Evolutionary conservation across 768 basidiomycete species (phyloP).

Genomic region (Mrakia blollopis): DNA sequence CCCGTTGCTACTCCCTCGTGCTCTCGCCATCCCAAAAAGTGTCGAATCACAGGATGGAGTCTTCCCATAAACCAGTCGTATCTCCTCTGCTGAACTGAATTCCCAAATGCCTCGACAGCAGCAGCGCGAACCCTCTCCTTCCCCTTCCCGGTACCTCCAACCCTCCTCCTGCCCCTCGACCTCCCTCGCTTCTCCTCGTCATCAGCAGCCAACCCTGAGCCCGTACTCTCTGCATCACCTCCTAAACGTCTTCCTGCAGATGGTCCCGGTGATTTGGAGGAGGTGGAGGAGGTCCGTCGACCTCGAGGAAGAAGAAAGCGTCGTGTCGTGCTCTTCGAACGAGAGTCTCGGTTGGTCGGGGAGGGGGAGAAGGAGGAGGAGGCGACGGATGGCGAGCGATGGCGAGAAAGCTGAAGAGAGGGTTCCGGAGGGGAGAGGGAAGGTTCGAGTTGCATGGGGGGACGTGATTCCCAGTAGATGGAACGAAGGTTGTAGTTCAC

Average conservation of each 20-base stretch:
- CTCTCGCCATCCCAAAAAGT: slow-evolving; percentile 7
- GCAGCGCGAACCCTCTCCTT: background rate
- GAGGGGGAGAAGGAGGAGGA: background rate
- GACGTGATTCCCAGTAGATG: no score
- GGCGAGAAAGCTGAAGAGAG: background rate
- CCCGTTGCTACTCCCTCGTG: background rate
- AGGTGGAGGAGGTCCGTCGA: background rate
- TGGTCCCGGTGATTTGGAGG: background rate
- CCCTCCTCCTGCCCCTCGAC: background rate
- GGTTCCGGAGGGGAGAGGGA: no score
- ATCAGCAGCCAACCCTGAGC: background rate
- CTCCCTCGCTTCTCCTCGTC: background rate
- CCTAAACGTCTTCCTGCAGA: background rate
- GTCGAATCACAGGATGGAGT: background rate
- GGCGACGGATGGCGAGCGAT: background rate
- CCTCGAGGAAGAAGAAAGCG: slow-evolving; percentile 9
- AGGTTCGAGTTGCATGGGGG: no score
- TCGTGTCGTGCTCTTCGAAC: background rate
- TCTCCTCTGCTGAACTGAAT: background rate
- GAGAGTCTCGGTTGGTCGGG: background rate
- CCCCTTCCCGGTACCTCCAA: background rate
- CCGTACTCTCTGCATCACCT: background rate
- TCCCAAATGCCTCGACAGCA: background rate
- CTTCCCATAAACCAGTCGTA: slow-evolving; percentile 1
- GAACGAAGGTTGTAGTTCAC: no score